These are phyloP conservation scores for Yamadazyma aaseri DNA, from an alignment of 1,139 yeast genomes.

Conservation along the genomic window DNA sequence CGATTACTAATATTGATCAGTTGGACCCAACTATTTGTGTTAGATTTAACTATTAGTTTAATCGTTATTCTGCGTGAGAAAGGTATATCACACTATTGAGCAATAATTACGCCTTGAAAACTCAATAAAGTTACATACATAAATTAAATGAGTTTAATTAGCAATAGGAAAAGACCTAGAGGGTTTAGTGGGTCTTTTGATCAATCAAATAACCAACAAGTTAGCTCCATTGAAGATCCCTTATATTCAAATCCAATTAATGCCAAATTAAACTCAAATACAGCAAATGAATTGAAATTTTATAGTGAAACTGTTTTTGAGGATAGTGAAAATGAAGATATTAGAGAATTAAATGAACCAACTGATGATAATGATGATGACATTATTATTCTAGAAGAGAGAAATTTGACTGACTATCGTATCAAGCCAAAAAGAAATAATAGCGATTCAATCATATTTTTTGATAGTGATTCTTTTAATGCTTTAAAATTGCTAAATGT, in stretches of 20 bases:
- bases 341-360: constrained; percentile 23
- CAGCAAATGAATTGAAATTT: constrained; percentile 2
- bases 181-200: constrained; percentile 46
- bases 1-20: no score
- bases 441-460: constrained; percentile 36
- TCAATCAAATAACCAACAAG: neutral
- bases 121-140: no score
- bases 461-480: constrained; percentile 41
- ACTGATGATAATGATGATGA: constrained; percentile 26
- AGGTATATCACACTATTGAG: no score
- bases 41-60: no score
- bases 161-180: constrained; percentile 48
- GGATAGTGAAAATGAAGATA: constrained; percentile 7
- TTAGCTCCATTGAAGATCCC: constrained; percentile 3
- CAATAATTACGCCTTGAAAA: no score
- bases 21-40: no score
- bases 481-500: constrained; percentile 48
- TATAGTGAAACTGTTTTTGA: constrained; percentile 12
- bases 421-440: constrained; percentile 31
- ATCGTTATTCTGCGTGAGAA: no score
- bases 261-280: neutral
- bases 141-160: constrained; percentile 35
- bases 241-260: constrained; percentile 1
- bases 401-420: constrained; percentile 22
- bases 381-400: constrained; percentile 35